Conservation (phyloP, 768 basidiomycete species). For the Tremella fuciformis region DNA sequence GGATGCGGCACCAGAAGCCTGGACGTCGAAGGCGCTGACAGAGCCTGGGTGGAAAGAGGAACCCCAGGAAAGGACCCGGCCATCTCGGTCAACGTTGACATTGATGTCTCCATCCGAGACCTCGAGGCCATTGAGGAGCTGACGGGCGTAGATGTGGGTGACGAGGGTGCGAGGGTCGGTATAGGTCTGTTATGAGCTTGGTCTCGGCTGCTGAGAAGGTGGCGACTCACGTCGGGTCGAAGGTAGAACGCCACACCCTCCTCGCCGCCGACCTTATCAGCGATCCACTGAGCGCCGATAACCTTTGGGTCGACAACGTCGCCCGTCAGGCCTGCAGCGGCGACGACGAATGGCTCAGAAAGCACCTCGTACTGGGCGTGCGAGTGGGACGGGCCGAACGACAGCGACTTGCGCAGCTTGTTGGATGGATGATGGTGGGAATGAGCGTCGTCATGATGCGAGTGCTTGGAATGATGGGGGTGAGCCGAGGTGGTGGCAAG, state of each 20-base stretch:
- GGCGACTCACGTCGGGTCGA: slow-evolving; percentile 50
- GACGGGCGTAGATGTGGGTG: slow-evolving; percentile 82
- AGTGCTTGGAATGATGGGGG: slow-evolving; percentile 12
- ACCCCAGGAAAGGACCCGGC: slow-evolving; percentile 77
- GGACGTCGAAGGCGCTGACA: slow-evolving; percentile 24
- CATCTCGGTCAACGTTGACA: slow-evolving; percentile 77
- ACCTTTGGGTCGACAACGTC: slow-evolving; percentile 26
- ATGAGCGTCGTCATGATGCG: slow-evolving; percentile 9
- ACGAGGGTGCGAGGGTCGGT: slow-evolving; percentile 81
- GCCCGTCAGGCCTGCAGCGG: slow-evolving; percentile 3
- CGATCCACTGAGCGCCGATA: slow-evolving; percentile 34
- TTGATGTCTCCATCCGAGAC: slow-evolving; percentile 90
- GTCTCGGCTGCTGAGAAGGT: neutral
- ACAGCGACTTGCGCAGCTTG: slow-evolving; percentile 74
- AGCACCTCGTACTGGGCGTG: slow-evolving; percentile 58
- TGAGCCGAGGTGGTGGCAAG: slow-evolving; percentile 21
- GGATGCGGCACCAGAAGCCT: slow-evolving; percentile 10
- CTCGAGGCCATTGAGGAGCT: slow-evolving; percentile 79
- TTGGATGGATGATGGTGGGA: slow-evolving; percentile 1
- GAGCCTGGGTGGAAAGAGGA: slow-evolving; percentile 79
- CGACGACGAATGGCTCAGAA: slow-evolving; percentile 22
- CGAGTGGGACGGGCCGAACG: slow-evolving; percentile 77
- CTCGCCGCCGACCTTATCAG: slow-evolving; percentile 21
- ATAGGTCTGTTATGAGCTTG: slow-evolving; percentile 56
- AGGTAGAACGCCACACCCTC: slow-evolving; percentile 46